phyloP scores from a whole-genome alignment of 805 yeast genomes.

The Saturnispora besseyi region DNA sequence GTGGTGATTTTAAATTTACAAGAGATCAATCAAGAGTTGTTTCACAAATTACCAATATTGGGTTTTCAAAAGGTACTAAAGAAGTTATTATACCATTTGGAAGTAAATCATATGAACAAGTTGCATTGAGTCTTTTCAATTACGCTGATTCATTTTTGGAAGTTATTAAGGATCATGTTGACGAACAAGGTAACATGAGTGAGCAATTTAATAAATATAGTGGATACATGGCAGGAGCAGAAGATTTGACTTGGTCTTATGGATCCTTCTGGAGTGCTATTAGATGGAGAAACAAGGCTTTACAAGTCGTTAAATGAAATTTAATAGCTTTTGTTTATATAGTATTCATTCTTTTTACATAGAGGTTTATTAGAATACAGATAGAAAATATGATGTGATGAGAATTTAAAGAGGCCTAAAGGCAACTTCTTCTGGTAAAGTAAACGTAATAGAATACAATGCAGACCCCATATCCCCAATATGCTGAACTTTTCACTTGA shows the following conservation, averaged over 20 bases:
- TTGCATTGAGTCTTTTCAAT: conserved; percentile 38
- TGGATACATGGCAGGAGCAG: conserved; percentile 87
- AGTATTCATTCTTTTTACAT: neutral
- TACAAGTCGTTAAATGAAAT: conserved; percentile 9
- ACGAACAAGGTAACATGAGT: conserved; percentile 62
- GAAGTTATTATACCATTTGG: conserved; percentile 28
- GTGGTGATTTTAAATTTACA: conserved; percentile 34
- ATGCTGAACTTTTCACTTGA: too few species aligned
- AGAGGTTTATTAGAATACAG: too few species aligned
- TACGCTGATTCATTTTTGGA: conserved; percentile 62
- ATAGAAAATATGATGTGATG: too few species aligned
- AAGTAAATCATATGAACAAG: conserved; percentile 36
- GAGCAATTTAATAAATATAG: conserved; percentile 79
- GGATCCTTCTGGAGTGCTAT: conserved; percentile 64
- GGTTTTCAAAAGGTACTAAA: conserved; percentile 10
- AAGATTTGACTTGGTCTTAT: conserved; percentile 85
- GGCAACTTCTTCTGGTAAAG: too few species aligned
- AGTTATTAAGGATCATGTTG: conserved; percentile 50
- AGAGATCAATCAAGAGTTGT: conserved; percentile 19
- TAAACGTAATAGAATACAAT: too few species aligned
- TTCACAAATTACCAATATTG: conserved; percentile 21
- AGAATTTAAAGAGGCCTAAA: too few species aligned
- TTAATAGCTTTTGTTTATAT: neutral
- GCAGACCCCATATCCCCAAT: too few species aligned
- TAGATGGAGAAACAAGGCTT: conserved; percentile 48